Base-by-base conservation (phyloP, 345 rosid species). In the Gossypium herbaceum region DNA sequence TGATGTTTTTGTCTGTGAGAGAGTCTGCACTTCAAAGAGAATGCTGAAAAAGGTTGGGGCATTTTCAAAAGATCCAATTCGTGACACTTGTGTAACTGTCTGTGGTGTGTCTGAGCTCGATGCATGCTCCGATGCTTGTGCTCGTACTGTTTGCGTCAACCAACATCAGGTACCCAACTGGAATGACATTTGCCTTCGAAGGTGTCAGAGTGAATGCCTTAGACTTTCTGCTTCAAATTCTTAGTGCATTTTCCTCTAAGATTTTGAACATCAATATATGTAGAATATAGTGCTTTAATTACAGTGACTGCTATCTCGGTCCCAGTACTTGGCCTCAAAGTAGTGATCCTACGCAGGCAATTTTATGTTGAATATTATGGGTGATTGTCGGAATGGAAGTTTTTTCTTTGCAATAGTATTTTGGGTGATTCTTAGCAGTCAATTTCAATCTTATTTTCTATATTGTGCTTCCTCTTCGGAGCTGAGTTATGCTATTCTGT, bases 1-100 rank as follows among this genome's bases (percentile, higher is more conserved):
- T 56, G 97, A 88, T 12, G 86, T 88, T 47, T 92, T 92, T 81
- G 97, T 92, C 2, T 92, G 97, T 20, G 97, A 92, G 80, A 87
- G 94, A 86, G 97, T 92, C 10, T 92, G 97, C 79, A 92, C 93
- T 27, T 92, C 97, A 0, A 92, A 92, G 86, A 84, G 97, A 79
- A 90, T 92, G 94, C 72, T 90, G 20, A 92, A 92, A 44, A 92
- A 88, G 82, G 93, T 92, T 2, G 94, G 94, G 7, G 89, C 94
- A 2, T 85, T 92, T 71, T 90, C 93, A 2, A 92, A 92, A 78
- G 97, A 92, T 78, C 94, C 93, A 0, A 87, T 82, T 55, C 82
- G 88, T 0, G 93, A 90, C 73, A 90, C 95, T 73, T 92, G 97
- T 77, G 94, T 57, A 20, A 57, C 61, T 57, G 61, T 57, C 29